Evolutionary conservation across 2,329 filamentous ascomycete species (phyloP).

Genomic region (Pseudocercospora cruenta): DNA sequence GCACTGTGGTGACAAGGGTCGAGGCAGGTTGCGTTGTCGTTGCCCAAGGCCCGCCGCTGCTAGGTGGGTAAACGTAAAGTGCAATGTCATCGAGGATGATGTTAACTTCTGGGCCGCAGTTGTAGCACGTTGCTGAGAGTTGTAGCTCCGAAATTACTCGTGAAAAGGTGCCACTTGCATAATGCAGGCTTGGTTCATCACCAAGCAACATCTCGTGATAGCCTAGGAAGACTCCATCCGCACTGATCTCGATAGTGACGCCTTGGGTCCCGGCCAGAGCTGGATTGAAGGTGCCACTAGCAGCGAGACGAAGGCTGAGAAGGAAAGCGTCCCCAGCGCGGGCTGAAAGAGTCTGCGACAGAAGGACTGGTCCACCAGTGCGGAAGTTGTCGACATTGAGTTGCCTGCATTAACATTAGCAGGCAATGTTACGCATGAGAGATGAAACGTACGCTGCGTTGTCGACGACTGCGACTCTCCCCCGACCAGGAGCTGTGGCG

Average conservation of each 20-base stretch:
- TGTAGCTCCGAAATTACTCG: neutral
- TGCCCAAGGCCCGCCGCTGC: neutral
- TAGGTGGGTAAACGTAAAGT: neutral
- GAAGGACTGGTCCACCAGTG: neutral
- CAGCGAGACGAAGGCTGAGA: neutral
- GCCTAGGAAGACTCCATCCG: neutral
- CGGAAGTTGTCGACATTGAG: neutral
- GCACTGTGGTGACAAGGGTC: neutral
- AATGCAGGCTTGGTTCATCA: neutral
- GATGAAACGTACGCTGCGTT: neutral
- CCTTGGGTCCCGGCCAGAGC: neutral
- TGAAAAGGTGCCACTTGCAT: neutral
- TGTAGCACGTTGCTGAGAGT: neutral
- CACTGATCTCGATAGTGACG: neutral
- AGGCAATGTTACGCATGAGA: neutral
- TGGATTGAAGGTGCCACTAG: neutral
- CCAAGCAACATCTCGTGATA: neutral
- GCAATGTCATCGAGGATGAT: neutral
- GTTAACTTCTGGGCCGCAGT: neutral
- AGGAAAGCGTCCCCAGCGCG: neutral
- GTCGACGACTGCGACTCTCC: neutral
- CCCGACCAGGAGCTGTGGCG: neutral
- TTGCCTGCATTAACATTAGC: neutral
- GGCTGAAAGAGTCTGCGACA: neutral
- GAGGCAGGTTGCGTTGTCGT: no score